These are phyloP conservation scores for Blepharisma japonicum DNA, from an alignment of 73 alveolate genomes.

Conservation along the genomic window DNA sequence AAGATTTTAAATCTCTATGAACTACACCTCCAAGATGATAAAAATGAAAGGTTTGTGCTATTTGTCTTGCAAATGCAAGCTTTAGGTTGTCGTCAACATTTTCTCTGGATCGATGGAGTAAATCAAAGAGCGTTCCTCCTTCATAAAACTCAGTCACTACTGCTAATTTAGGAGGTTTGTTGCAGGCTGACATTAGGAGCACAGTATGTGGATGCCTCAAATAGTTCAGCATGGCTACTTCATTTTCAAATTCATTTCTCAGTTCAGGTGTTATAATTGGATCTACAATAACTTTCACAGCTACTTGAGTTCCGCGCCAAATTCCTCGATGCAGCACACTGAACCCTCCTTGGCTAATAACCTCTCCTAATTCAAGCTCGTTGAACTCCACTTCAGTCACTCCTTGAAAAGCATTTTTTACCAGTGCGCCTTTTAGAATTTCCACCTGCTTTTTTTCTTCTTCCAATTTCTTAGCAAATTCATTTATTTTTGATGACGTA, in stretches of 20 bases:
- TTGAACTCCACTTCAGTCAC: constrained; percentile 67
- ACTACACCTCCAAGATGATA: constrained; percentile 92
- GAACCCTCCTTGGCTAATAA: constrained; percentile 96
- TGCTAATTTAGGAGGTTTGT: constrained; percentile 88
- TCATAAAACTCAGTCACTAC: constrained; percentile 86
- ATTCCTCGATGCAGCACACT: constrained; percentile 88
- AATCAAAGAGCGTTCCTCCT: constrained; percentile 81
- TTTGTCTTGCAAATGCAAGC: constrained; percentile 69
- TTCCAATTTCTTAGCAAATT: constrained; percentile 28
- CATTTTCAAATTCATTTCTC: constrained; percentile 90
- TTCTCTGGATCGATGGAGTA: constrained; percentile 76
- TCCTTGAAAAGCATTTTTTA: constrained; percentile 38
- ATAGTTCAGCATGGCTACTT: constrained; percentile 84
- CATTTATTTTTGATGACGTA: constrained; percentile 39
- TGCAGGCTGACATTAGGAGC: constrained; percentile 85
- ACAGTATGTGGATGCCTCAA: constrained; percentile 97
- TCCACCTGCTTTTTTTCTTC: constrained; percentile 37
- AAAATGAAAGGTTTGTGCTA: constrained; percentile 74
- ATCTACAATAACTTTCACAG: constrained; percentile 92
- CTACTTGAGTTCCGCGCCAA: constrained; percentile 88
- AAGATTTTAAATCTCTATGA: constrained; percentile 96
- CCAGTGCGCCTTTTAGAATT: constrained; percentile 39
- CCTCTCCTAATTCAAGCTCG: constrained; percentile 76
- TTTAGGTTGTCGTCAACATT: constrained; percentile 67
- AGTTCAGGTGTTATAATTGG: constrained; percentile 92